Base-by-base conservation (phyloP, 2,329 filamentous ascomycete genomes). In the Verticillium alfalfae region DNA sequence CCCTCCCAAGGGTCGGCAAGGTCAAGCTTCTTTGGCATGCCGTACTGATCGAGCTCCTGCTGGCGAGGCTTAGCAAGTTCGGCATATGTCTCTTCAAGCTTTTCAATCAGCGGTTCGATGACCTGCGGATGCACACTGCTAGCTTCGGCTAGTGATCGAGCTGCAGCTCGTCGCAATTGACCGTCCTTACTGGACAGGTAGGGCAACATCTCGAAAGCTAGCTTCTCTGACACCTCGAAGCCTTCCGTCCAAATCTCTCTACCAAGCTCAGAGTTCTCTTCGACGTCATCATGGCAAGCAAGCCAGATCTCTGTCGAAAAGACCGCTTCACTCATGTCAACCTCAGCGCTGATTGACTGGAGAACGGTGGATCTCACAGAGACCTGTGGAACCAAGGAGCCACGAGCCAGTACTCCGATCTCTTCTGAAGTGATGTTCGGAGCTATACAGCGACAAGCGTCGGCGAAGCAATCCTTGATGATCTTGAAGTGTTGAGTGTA, bases 401-500 rank as follows among this genome's bases (percentile, higher is more conserved):
- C 95, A 64, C 86, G 84, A 12, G 93, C 84, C n/a, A 98, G 83
- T 16, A 91, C 85, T 12, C 80, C 77, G 61, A 95, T 88, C 76
- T 99, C 96, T 1, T 83, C 76, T 3, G 81, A 73, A 61, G 75
- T 88, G 66, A 97, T 93, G 69, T 92, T 97, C 2, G 90, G 87
- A 3, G 94, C 90, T 59, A 98, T 84, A 66, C 89, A 93, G 63
- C 93, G 88, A 69, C 91, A 92, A 66, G 96, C 84, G 72, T 98
- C 92, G 60, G 90, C 84, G 65, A 99, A 85, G 70, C 92, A 96
- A 75, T 99, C 95, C 73, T 94, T 97, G 76, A 97, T 87, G 62
- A 93, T 81, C 76, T 97, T 97, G 79, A 97, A 97, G 75, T 99
- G 95, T 70, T 96, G 93, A 55, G 88, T 89, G 73, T 96, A 97